Percentiles rank a stretch among this genome's conserved stretches.
phyloP scores from a whole-genome alignment of 2,329 filamentous ascomycete species.

The Aspergillus quadrilineatus region DNA sequence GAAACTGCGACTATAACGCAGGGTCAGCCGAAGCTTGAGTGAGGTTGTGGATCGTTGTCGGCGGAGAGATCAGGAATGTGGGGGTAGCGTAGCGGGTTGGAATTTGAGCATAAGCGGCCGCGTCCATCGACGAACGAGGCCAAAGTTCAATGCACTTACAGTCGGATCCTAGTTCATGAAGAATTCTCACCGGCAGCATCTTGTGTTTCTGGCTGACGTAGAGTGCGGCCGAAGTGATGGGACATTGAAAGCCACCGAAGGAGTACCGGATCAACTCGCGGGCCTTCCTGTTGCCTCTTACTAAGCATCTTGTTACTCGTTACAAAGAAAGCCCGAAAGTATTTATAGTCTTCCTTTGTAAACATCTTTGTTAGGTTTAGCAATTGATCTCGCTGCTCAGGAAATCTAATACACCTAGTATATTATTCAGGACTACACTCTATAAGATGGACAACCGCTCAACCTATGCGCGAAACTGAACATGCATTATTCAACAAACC shows the following conservation, averaged over 20 bases:
- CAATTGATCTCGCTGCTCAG: background rate
- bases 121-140: slow-evolving; percentile 1
- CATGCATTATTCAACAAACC: background rate
- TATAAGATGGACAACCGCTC: slow-evolving; percentile 5
- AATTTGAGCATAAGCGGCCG: slow-evolving; percentile 10
- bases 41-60: slow-evolving; percentile 27
- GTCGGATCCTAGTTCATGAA: slow-evolving; percentile 20
- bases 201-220: slow-evolving; percentile 17
- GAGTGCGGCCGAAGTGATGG: slow-evolving; percentile 11
- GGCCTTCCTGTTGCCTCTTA: slow-evolving; percentile 14
- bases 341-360: background rate
- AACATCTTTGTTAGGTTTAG: background rate
- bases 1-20: slow-evolving; percentile 31
- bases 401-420: background rate
- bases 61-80: slow-evolving; percentile 33
- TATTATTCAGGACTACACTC: slow-evolving; percentile 1
- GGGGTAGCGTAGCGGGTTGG: slow-evolving; percentile 21
- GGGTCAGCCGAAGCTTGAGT: slow-evolving; percentile 28
- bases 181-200: slow-evolving; percentile 26
- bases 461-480: background rate
- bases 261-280: slow-evolving; percentile 24
- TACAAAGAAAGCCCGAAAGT: background rate
- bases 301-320: slow-evolving; percentile 15
- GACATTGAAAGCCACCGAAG: slow-evolving; percentile 13
- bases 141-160: slow-evolving; percentile 19